These are phyloP conservation scores for Orobanche coerulescens DNA, from an alignment of 257 asterid species.

Conservation along the genomic window DNA sequence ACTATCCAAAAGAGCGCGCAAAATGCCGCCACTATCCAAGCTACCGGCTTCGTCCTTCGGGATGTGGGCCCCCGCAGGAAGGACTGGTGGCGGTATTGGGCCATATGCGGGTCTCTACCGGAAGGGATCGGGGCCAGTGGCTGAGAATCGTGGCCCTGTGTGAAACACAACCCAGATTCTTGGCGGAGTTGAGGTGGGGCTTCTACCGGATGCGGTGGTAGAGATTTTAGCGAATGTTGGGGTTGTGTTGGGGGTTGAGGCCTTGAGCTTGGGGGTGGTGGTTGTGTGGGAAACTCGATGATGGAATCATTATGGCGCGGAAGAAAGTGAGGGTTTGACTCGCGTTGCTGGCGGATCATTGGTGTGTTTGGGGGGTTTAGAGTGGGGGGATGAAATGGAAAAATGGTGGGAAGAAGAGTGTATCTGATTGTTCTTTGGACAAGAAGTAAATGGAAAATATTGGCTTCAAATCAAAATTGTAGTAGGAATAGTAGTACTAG, in stretches of 20 bases:
- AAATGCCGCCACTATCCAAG: slow-evolving; percentile 75
- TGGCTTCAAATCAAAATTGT: not conserved
- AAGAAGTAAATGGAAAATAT: slow-evolving; percentile 1
- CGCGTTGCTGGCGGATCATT: slow-evolving; percentile 34
- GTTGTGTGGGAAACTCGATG: slow-evolving; percentile 28
- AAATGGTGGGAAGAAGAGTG: not conserved
- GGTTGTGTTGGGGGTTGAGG: slow-evolving; percentile 20
- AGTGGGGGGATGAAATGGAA: slow-evolving; percentile 8
- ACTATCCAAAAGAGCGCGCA: slow-evolving; percentile 78
- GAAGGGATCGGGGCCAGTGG: not conserved
- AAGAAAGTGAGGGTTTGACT: slow-evolving; percentile 40
- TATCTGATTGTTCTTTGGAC: not conserved
- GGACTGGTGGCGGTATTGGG: not conserved
- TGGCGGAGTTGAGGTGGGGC: slow-evolving; percentile 20
- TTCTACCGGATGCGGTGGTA: slow-evolving; percentile 14
- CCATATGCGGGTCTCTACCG: slow-evolving; percentile 9
- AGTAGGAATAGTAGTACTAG: not conserved
- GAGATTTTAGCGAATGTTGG: slow-evolving; percentile 10
- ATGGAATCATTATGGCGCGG: slow-evolving; percentile 28
- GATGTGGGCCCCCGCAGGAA: slow-evolving; percentile 25
- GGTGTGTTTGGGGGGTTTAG: slow-evolving; percentile 1
- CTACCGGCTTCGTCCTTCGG: slow-evolving; percentile 41
- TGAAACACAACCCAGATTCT: slow-evolving; percentile 14
- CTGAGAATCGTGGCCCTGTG: slow-evolving; percentile 6
- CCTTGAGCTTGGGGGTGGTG: slow-evolving; percentile 9